Base-by-base conservation (phyloP, 2,329 filamentous ascomycete species). In the Arthrinium phaeospermum region DNA sequence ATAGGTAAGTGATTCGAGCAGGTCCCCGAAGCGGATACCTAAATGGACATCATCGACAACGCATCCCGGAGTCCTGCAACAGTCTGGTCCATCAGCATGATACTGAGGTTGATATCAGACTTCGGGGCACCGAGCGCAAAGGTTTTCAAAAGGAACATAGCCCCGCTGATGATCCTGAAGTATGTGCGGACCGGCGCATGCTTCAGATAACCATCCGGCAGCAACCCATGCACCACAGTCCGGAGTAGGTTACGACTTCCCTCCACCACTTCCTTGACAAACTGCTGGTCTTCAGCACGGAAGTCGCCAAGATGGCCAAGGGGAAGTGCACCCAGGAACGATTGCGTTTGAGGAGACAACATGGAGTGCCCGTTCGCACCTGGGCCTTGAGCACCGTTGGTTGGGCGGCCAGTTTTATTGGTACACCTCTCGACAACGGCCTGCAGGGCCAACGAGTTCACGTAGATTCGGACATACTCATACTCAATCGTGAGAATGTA, bases 341-440 rank as follows among this genome's bases (percentile, higher is more conserved):
- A 51, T 77, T 91, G 89, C 2, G 90, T 91, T 77, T 91, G 89
- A 0, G 90, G 90, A 6, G 90, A 92, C 22, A 91, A 82, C 75
- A 86, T 85, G 19, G 81, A 82, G 46, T 80, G 81, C 14, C 83
- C 80, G 37, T 81, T 75, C 22, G 81, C 77, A 57, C 80, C 82
- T 47, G 81, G 80, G 67, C 80, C 82, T 6, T 81, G 80, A 6
- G 79, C 78, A 19, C 83, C 80, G 64, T 80, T 80, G 41, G 79
- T 81, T n/a, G 82, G 83, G 72, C 86, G 85, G 14, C 84, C 85
- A 27, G 91, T 91, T 75, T 95, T 93, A 73, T 89, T 95, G 8
- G 94, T 96, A 83, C 94, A 98, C 73, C 95, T 91, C 82, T 98
- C 96, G 7, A 98, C 94, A 4, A 98, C 95, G 30, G 96, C 96